Evolutionary conservation across 2,329 filamentous ascomycete genomes (phyloP).

Genomic region (Colletotrichum godetiae): DNA sequence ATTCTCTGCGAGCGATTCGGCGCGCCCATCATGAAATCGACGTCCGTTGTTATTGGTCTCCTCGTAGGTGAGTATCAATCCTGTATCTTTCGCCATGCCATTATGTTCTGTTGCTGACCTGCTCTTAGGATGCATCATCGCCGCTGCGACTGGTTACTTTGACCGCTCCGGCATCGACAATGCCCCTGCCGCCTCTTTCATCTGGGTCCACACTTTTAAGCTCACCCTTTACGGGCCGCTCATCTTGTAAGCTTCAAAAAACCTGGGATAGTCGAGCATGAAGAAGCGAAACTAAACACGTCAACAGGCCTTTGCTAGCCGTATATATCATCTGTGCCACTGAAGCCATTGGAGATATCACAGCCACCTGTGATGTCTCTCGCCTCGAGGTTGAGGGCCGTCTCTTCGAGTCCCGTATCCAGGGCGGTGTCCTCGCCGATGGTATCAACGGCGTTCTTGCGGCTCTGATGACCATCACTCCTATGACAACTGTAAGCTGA

Average conservation of each 20-base stretch:
- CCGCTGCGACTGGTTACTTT: slow-evolving; percentile 82
- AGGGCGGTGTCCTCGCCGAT: slow-evolving; percentile 83
- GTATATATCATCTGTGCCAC: slow-evolving; percentile 80
- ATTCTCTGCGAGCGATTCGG: slow-evolving; percentile 85
- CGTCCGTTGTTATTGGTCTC: slow-evolving; percentile 79
- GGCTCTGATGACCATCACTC: slow-evolving; percentile 81
- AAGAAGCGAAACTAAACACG: background rate
- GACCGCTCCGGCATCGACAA: slow-evolving; percentile 76
- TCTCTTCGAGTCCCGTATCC: slow-evolving; percentile 80
- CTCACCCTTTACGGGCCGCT: slow-evolving; percentile 78
- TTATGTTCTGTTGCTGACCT: background rate
- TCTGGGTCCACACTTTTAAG: slow-evolving; percentile 84
- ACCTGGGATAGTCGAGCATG: background rate
- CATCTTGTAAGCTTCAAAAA: slow-evolving; percentile 58
- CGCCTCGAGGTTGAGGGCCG: slow-evolving; percentile 78
- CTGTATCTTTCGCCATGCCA: too few relatives aligned
- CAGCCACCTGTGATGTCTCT: slow-evolving; percentile 84
- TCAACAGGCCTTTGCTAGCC: slow-evolving; percentile 67
- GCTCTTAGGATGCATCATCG: slow-evolving; percentile 77
- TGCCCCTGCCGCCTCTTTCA: slow-evolving; percentile 78
- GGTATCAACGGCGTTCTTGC: slow-evolving; percentile 81
- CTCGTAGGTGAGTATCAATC: slow-evolving; percentile 48
- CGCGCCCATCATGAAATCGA: slow-evolving; percentile 86
- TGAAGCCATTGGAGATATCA: slow-evolving; percentile 84
- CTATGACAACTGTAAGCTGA: slow-evolving; percentile 69